Conservation (phyloP, 805 yeast genomes). For the Jamesozyma piceae region DNA sequence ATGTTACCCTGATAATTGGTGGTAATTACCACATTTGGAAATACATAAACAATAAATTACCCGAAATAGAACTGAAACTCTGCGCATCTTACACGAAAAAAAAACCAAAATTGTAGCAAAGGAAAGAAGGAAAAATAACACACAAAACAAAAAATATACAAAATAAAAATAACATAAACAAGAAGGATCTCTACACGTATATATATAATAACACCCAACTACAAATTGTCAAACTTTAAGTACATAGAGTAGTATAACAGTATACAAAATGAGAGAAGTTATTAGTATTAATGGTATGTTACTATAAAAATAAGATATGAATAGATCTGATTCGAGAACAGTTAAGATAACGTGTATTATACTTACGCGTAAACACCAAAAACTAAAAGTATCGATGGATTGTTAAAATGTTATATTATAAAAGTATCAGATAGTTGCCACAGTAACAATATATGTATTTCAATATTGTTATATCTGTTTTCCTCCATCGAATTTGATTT, state of each 20-base stretch:
- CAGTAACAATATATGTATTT: too few relatives aligned
- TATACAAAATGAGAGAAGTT: constrained; percentile 69
- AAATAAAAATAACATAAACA: background rate
- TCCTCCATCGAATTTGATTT: too few relatives aligned
- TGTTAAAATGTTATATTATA: background rate
- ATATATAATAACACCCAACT: background rate
- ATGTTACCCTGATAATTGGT: too few relatives aligned
- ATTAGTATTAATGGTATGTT: constrained; percentile 56
- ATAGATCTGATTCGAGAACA: background rate
- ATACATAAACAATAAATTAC: background rate
- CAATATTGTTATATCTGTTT: too few relatives aligned
- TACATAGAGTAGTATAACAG: background rate
- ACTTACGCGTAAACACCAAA: background rate
- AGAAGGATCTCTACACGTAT: background rate
- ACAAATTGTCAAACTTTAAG: too few relatives aligned
- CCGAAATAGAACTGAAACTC: background rate
- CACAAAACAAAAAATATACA: background rate
- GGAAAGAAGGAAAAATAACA: background rate
- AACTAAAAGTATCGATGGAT: background rate
- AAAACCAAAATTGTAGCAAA: too few relatives aligned
- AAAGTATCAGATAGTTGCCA: too few relatives aligned
- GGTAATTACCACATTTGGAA: background rate
- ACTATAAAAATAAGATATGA: background rate
- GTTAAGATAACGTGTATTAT: background rate
- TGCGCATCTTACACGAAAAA: background rate